A percentile compares a stretch with the other conserved stretches of the same genome.
phyloP scores from a whole-genome alignment of 176 grass and related monocot species.

The Phoenix dactylifera region DNA sequence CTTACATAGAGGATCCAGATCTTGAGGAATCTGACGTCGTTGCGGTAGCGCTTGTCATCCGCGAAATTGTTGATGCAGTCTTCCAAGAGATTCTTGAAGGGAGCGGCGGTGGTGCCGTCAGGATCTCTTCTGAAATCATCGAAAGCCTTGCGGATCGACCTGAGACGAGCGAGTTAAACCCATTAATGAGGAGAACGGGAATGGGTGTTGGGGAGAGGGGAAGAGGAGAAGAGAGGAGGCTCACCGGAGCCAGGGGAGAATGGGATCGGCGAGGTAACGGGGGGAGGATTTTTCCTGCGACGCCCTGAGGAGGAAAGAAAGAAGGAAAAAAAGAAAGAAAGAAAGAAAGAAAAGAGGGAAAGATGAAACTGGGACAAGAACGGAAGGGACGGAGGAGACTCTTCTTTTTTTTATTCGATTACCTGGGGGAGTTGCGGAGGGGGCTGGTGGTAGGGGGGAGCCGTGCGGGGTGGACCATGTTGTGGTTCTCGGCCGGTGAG shows the following conservation, averaged over 20 bases:
- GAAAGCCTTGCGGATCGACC: constrained; percentile 43
- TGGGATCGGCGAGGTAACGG: constrained; percentile 39
- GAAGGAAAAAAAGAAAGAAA: not conserved
- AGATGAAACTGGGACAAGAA: not conserved
- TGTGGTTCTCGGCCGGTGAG: too few relatives aligned
- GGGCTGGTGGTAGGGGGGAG: constrained; percentile 25
- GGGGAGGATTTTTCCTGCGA: not conserved
- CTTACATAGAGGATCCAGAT: constrained; percentile 85
- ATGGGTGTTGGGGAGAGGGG: not conserved
- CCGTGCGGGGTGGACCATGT: constrained; percentile 34
- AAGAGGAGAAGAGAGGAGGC: not conserved
- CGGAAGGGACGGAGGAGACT: not conserved
- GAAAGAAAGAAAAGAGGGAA: not conserved
- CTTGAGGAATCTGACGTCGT: constrained; percentile 64
- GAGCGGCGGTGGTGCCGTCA: constrained; percentile 1
- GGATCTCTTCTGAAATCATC: constrained; percentile 36
- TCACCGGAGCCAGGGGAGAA: constrained; percentile 66
- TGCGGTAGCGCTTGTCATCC: constrained; percentile 56
- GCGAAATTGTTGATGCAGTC: constrained; percentile 54
- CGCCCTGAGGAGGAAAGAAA: not conserved
- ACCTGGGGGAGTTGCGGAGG: constrained; percentile 17
- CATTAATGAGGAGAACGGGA: not conserved
- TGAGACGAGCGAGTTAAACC: constrained; percentile 37
- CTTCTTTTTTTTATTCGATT: not conserved
- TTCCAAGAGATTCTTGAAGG: constrained; percentile 41